phyloP scores from a whole-genome alignment of 2,329 filamentous ascomycete species.

The Blastomyces percursus region DNA sequence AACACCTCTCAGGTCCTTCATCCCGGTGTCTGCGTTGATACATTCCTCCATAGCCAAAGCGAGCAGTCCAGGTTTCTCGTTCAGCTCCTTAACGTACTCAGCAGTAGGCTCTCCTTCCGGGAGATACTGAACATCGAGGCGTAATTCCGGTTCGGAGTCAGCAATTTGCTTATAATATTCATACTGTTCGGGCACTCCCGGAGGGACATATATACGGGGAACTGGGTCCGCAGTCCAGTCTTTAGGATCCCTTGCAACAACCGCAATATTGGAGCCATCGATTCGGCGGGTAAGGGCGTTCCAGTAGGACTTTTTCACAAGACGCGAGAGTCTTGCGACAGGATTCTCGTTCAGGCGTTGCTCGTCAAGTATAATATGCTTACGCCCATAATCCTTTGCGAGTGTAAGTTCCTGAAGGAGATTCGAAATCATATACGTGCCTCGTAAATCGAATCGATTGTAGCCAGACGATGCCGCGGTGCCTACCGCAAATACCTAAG shows the following conservation, averaged over 20 bases:
- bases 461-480: slow-evolving; percentile 77
- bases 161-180: slow-evolving; percentile 82
- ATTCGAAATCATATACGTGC: slow-evolving; percentile 96
- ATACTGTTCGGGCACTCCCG: slow-evolving; percentile 72
- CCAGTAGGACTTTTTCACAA: slow-evolving; percentile 90
- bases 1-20: slow-evolving; percentile 62
- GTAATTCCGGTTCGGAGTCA: slow-evolving; percentile 65
- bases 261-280: slow-evolving; percentile 66
- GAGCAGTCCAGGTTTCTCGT: slow-evolving; percentile 75
- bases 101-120: slow-evolving; percentile 60
- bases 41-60: slow-evolving; percentile 80
- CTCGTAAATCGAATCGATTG: slow-evolving; percentile 81
- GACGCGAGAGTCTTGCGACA: slow-evolving; percentile 70
- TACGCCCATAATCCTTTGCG: slow-evolving; percentile 79
- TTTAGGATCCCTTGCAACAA: slow-evolving; percentile 82
- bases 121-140: slow-evolving; percentile 74
- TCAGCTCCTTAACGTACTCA: slow-evolving; percentile 71
- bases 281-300: slow-evolving; percentile 79
- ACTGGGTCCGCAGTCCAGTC: slow-evolving; percentile 87
- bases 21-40: slow-evolving; percentile 54
- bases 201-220: slow-evolving; percentile 83
- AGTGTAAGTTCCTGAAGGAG: slow-evolving; percentile 88
- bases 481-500: slow-evolving; percentile 64
- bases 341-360: slow-evolving; percentile 90
- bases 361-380: slow-evolving; percentile 84